phyloP scores from a whole-genome alignment of 345 rosid genomes.

The Ricinus communis region DNA sequence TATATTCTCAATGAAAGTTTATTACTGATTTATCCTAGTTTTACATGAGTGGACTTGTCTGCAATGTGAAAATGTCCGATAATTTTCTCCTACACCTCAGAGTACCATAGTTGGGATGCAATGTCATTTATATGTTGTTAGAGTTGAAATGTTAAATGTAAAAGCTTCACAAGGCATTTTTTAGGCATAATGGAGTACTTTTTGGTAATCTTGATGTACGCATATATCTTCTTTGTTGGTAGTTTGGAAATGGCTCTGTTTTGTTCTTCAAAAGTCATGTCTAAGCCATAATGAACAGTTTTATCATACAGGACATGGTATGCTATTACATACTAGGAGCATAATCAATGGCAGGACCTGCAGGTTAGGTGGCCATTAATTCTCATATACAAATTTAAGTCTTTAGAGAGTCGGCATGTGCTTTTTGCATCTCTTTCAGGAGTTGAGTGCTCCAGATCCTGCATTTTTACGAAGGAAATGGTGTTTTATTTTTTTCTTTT shows the following conservation, averaged over 20 bases:
- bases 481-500: no score
- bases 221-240: background rate
- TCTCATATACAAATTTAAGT: background rate
- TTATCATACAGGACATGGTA: background rate
- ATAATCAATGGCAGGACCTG: background rate
- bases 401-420: background rate
- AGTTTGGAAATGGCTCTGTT: background rate
- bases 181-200: background rate
- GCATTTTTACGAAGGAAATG: no score
- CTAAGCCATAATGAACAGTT: background rate
- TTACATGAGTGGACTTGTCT: background rate
- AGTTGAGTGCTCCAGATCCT: no score
- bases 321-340: background rate
- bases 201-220: background rate
- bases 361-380: background rate
- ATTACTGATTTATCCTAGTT: background rate
- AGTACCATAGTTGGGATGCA: background rate
- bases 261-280: background rate
- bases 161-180: background rate
- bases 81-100: background rate
- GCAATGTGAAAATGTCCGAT: background rate
- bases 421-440: background rate
- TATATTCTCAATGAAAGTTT: slow-evolving; percentile 7
- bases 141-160: background rate
- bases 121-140: background rate